Base-by-base conservation (phyloP, 2,329 filamentous ascomycete species). In the Drechslerella coelobrocha region DNA sequence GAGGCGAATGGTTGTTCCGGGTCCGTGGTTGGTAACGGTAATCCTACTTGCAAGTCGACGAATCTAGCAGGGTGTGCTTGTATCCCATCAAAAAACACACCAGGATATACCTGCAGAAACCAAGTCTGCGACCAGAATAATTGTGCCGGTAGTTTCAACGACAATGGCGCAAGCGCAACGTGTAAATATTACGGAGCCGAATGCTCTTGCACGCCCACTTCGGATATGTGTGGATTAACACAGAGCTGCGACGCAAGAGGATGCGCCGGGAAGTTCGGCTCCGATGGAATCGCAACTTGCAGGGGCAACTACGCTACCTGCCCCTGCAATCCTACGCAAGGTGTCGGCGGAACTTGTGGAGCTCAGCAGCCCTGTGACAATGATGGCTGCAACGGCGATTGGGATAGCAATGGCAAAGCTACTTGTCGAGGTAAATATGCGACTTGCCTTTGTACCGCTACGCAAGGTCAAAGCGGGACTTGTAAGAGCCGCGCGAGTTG, bases 31-130 rank as follows among this genome's bases (percentile, higher is more conserved):
- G 31, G 29, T n/a, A n/a, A n/a, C 17, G 52, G 52, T 5, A 50
- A 65, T 23, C 52, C 61, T 10, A 62, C 59, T 21, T 62, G 59
- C 26, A 62, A 62, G 27, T 62, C 59, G 12, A 62, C 39, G 12
- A 55, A 17, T 23, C 48, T 26, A 29, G 27, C 59, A 26, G 50
- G 59, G 1, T 62, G 59, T 29, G 39, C 24, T 8, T 62, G 59
- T 27, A 39, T 62, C 2, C 59, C 59, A n/a, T 55, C 59, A 4
- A 55, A 17, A 27, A 29, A 62, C 23, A 62, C 59, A 21, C 51
- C 59, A 6, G 51, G 51, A 1, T 62, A 55, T 21, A 62, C 39
- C 2, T 62, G 59, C 29, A 14, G 24, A 14, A 45, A 12, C 24
- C 57, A 61, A 26, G 47, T 23, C 9, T 61, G 57, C 24, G 17